phyloP scores from a whole-genome alignment of 2,329 filamentous ascomycete genomes.

The Zasmidium citrigriseum region DNA sequence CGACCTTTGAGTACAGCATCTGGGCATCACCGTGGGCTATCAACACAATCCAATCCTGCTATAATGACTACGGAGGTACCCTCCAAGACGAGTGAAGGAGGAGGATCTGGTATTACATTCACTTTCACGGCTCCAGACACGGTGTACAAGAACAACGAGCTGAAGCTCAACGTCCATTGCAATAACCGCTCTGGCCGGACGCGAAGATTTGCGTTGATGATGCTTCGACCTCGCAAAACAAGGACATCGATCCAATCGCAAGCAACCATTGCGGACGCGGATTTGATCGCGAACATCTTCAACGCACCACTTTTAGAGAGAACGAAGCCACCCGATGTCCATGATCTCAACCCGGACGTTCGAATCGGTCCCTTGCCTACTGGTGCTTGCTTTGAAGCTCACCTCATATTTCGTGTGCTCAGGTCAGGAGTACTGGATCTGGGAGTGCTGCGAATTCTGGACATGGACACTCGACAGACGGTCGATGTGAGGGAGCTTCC shows the following conservation, averaged over 20 bases:
- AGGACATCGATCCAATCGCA: not conserved
- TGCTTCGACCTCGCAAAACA: constrained; percentile 18
- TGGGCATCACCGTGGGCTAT: constrained; percentile 16
- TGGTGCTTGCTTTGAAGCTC: constrained; percentile 71
- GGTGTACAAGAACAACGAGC: constrained; percentile 65
- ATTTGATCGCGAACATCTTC: constrained; percentile 19
- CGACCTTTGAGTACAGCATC: constrained; percentile 20
- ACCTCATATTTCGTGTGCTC: constrained; percentile 71
- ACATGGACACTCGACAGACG: constrained; percentile 72
- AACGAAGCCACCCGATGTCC: constrained; percentile 65
- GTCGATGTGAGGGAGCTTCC: constrained; percentile 76
- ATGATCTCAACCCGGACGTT: constrained; percentile 75
- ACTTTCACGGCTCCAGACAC: constrained; percentile 67
- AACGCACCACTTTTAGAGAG: constrained; percentile 32
- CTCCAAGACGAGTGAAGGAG: not conserved
- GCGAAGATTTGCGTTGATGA: constrained; percentile 69
- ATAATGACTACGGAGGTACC: constrained; percentile 9
- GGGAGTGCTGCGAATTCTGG: constrained; percentile 72
- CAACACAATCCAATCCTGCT: constrained; percentile 11
- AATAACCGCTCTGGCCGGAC: constrained; percentile 67
- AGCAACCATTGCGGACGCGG: constrained; percentile 11
- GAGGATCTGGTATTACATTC: constrained; percentile 63
- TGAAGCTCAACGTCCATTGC: constrained; percentile 73
- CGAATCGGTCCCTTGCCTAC: constrained; percentile 72
- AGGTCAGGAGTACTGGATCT: constrained; percentile 66